Base-by-base conservation (phyloP, 1,284 basidiomycete species). In the Cryptococcus neoformans region DNA sequence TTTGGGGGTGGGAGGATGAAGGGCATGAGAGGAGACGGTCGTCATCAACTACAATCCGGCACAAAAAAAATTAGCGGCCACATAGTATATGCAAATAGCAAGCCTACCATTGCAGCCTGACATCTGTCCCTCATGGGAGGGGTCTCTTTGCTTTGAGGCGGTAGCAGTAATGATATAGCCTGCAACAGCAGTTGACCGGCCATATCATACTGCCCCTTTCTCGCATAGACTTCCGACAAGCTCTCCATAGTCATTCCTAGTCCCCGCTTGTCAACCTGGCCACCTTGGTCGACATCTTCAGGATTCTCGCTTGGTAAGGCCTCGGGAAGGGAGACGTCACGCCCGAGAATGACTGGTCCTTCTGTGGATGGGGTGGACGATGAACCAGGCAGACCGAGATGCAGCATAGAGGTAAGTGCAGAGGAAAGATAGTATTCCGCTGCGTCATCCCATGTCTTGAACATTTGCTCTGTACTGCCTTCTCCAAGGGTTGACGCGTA, bases 201-300 rank as follows among this genome's bases (percentile, higher is more conserved):
- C 16, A 73, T 48, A 16, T 73, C 70, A 49, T 67, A 64, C 44
- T 72, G 58, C 12, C 69, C 66, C 47, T 72, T 70, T 42, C 69
- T 62, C 2, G 73, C 73, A 54, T 76, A 76, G 5, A 78, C 69
- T 44, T 76, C 75, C 11, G 75, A 68, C 4, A 78, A 58, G 0
- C 68, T 62, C 59, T 77, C 75, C 77, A 78, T 77, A n/a, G 73
- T 75, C 59, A 77, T 72, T 2, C 74, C 75, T 50, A 78, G 59
- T 11, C 75, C 74, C 28, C 70, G 62, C 56, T 65, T 67, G 52
- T 74, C 72, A 28, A 78, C 70, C 52, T 66, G 61, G 48, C 70
- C 72, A 16, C 65, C 61, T 21, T 63, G 59, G 12, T 64, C 63
- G 9, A 51, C 60, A 17, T 66, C 68, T 42, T 63, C 62, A 3